phyloP scores from a whole-genome alignment of 2,329 filamentous ascomycete genomes.

The Ophiostoma piceae region DNA sequence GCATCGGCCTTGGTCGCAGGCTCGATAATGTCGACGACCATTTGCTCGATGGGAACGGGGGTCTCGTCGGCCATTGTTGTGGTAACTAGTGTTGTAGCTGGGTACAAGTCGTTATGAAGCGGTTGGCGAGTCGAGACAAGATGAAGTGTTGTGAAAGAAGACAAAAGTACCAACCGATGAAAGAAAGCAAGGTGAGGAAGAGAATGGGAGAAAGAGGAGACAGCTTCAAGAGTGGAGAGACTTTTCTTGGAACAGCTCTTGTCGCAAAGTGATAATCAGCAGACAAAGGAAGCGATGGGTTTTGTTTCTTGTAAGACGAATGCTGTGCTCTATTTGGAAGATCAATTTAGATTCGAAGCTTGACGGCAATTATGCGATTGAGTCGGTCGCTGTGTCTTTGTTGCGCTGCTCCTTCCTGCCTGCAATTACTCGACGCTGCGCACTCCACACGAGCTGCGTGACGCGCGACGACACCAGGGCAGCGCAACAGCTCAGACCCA shows the following conservation, averaged over 20 bases:
- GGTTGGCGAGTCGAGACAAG: neutral
- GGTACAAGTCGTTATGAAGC: neutral
- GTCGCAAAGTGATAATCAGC: neutral
- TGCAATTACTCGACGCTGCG: neutral
- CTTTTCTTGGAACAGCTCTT: slow-evolving; percentile 1
- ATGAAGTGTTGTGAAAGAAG: neutral
- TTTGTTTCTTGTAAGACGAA: neutral
- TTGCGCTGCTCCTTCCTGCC: neutral
- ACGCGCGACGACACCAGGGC: slow-evolving; percentile 4
- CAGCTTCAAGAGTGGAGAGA: neutral
- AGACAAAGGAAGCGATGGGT: neutral
- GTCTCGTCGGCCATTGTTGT: slow-evolving; percentile 25
- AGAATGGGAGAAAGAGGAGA: slow-evolving; percentile 4
- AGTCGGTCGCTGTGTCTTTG: neutral
- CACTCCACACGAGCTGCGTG: slow-evolving; percentile 4
- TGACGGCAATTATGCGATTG: neutral
- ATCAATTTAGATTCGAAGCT: neutral
- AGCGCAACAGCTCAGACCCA: neutral
- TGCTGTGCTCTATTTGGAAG: neutral
- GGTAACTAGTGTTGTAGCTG: neutral
- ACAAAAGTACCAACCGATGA: slow-evolving; percentile 1
- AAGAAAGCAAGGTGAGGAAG: neutral
- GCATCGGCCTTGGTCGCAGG: slow-evolving; percentile 14
- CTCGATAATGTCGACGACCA: slow-evolving; percentile 9
- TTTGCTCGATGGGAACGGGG: neutral